Evolutionary conservation across 176 grass and related monocot genomes (phyloP).

Genomic region (Sorghum bicolor): DNA sequence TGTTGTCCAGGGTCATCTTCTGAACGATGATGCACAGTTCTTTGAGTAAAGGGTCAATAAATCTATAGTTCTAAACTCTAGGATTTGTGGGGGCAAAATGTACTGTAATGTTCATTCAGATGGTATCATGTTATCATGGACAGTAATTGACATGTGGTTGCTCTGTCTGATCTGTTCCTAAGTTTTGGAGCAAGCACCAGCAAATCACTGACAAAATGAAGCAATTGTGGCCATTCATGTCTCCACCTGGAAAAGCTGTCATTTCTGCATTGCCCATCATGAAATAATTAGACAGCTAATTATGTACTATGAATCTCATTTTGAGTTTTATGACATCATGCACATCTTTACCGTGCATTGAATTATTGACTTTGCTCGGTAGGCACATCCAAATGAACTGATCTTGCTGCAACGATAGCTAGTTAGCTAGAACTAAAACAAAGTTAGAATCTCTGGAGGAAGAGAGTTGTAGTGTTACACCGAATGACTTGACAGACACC

Average conservation of each 20-base stretch:
- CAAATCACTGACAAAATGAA: conserved; percentile 21
- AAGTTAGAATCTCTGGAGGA: conserved; percentile 70
- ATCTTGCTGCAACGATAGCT: conserved; percentile 62
- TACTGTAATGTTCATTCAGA: neutral
- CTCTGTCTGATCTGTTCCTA: conserved; percentile 7
- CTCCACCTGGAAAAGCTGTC: conserved; percentile 6
- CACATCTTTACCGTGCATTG: neutral
- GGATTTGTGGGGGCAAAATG: conserved; percentile 27
- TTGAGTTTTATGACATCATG: neutral
- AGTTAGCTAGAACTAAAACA: conserved; percentile 46
- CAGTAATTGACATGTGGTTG: conserved; percentile 22
- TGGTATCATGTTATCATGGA: conserved; percentile 10
- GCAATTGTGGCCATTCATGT: conserved; percentile 26
- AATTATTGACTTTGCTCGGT: conserved; percentile 11
- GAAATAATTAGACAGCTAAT: conserved; percentile 23
- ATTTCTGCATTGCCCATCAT: conserved; percentile 14
- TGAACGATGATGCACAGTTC: conserved; percentile 22
- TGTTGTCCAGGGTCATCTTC: conserved; percentile 20
- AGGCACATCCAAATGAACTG: conserved; percentile 42
- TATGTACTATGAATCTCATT: neutral
- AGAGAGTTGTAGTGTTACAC: conserved; percentile 42
- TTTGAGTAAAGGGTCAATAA: conserved; percentile 19
- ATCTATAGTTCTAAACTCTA: conserved; percentile 8
- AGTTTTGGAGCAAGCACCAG: conserved; percentile 23
- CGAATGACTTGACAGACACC: neutral